A percentile compares a stretch with the other conserved stretches of the same genome.
Evolutionary conservation across 768 basidiomycete genomes (phyloP).

Genomic region (Trichaptum fuscoviolaceum): DNA sequence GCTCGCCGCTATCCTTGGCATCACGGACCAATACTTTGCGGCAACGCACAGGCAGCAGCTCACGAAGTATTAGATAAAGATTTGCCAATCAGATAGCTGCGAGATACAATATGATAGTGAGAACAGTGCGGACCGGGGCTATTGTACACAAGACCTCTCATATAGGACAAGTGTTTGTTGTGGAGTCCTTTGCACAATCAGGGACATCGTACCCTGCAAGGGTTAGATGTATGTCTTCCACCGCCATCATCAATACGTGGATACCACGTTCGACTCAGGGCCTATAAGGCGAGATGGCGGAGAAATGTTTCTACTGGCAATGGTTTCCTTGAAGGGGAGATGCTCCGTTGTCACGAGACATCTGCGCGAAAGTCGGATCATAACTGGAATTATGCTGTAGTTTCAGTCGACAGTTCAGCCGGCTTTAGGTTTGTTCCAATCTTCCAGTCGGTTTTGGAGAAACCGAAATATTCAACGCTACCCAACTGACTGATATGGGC

Average conservation of each 20-base stretch:
- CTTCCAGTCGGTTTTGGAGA: no score
- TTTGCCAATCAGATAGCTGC: not conserved
- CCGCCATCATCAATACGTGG: not conserved
- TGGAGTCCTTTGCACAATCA: not conserved
- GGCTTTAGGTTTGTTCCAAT: no score
- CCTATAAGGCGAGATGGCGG: not conserved
- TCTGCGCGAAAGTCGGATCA: no score
- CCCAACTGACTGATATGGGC: no score
- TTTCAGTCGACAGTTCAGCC: no score
- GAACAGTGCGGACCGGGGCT: not conserved
- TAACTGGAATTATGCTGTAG: no score
- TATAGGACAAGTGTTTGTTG: not conserved
- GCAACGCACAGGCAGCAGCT: not conserved
- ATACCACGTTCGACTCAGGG: not conserved
- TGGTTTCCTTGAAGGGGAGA: no score
- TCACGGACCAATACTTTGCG: no score
- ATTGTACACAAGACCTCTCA: not conserved
- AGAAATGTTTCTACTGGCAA: no score
- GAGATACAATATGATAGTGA: not conserved
- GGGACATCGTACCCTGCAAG: not conserved
- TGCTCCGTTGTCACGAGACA: no score
- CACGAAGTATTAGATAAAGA: not conserved
- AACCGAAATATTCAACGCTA: no score
- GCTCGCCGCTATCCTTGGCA: no score
- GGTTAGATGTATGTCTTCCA: not conserved